Base-by-base conservation (phyloP, 768 basidiomycete species). In the Lentinula aciculospora region DNA sequence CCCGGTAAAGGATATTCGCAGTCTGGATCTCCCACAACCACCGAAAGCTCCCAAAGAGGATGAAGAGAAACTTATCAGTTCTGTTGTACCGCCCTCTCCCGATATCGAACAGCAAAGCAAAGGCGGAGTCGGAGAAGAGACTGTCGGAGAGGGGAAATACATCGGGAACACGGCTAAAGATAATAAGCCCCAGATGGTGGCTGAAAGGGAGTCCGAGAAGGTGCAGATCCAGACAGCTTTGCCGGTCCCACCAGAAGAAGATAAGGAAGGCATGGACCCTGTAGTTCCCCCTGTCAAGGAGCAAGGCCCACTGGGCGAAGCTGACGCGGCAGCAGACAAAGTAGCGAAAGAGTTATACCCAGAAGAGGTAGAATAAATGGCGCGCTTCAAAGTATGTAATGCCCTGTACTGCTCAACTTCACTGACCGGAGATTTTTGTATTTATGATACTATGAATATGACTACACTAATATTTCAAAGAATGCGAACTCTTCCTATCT, bases 321-420 rank as follows among this genome's bases (percentile, higher is more conserved):
- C 70, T 39, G 80, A 83, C 53, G 74, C 72, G 32, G 72, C 79
- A 55, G 81, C 81, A 1, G 72, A 78, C 46, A 79, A 81, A 63
- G 80, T 72, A 17, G 82, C 80, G 0, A 67, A 76, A n/a, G 82
- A 83, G 64, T 62, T 84, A 66, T 84, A 75, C 63, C 81, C 81
- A 3, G 74, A 74, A 54, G 74, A 71, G 28, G 62, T 59, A 28
- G 62, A 61, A 23, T 63, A 13, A 53, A 32, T 53, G 50, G 15
- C 2, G n/a, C 12, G 9, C n/a, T 21, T 27, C 12, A 12, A 29
- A 53, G 21, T 53, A 31, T 32, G 50, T 53, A 27, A 27, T 23
- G 21, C 46, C 17, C 15, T 47, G 46, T 47, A 47, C 25, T 47
- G 17, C 10, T 45, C 32, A 13, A 2, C 46, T 31, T 27, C 3